Evolutionary conservation across 2,329 filamentous ascomycete species (phyloP), one percentile per base, ranked within the genome.

Genomic region (Pseudogymnoascus sp.): DNA sequence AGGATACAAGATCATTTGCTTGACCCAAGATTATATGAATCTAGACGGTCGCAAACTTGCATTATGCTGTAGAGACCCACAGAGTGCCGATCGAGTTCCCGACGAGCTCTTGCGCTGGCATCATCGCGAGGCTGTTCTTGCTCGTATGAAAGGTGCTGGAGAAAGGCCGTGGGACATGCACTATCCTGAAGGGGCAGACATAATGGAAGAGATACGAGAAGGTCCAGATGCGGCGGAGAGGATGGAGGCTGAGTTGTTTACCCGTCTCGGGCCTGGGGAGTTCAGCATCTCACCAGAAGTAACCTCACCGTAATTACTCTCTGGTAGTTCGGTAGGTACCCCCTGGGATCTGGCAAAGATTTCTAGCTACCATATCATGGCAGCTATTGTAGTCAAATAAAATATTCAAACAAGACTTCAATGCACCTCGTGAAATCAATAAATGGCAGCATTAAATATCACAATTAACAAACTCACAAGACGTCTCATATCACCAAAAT

Each of bases 91-190:
- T 16, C 10, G 63, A 37, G 54, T 43, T 19, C 7, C 19, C 14
- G 51, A 61, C 14, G 10, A 61, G 62, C 62, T 64, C 23, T 34
- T 64, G 16, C 57, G 25, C 3, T 64, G 63, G 57, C 63, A 62
- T 23, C 39, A 61, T 37, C 54, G 37, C 28, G 57, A 61, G 57
- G 63, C 57, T 36, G 19, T 62, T 1, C 28, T 64, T 3, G 37
- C 36, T 10, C 37, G 39, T 37, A 62, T 61, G 39, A 64, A 48
- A 34, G 63, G 63, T 25, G 63, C 10, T 3, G 16, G 41, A 8
- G n/a, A 41, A 13, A 45, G 13, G 10, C 10, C 19, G 4, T 45
- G 41, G 8, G 5, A 45, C 6, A 45, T 6, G 41, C 2, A 41
- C n/a, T 16, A 16, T n/a, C 2, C 6, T 16, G n/a, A 41, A 16